These are phyloP conservation scores for Chytriomyces hyalinus DNA, from an alignment of 192 early-diverging fungal genomes.

Conservation along the genomic window DNA sequence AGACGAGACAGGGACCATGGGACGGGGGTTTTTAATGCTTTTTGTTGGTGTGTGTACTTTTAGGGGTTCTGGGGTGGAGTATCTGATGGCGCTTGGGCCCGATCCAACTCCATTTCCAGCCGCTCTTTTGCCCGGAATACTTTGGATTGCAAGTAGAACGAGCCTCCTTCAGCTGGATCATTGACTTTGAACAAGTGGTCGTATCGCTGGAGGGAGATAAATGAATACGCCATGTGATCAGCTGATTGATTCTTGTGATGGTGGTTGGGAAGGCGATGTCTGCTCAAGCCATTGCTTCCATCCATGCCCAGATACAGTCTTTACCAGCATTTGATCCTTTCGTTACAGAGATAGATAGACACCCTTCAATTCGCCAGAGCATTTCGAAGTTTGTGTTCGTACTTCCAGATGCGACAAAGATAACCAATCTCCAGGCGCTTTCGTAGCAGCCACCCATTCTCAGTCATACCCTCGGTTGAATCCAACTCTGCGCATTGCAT, in stretches of 20 bases:
- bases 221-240: neutral
- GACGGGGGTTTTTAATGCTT: too few relatives aligned
- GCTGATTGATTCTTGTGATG: too few relatives aligned
- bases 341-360: too few relatives aligned
- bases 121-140: conserved; percentile 92
- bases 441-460: neutral
- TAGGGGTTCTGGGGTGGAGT: neutral
- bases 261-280: too few relatives aligned
- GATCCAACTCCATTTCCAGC: conserved; percentile 84
- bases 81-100: conserved; percentile 14
- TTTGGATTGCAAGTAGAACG: conserved; percentile 94
- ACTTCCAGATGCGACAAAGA: too few relatives aligned
- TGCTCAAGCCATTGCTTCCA: too few relatives aligned
- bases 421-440: neutral
- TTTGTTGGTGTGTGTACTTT: neutral
- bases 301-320: too few relatives aligned
- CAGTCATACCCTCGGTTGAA: neutral
- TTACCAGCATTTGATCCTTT: too few relatives aligned
- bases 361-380: too few relatives aligned
- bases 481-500: neutral
- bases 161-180: conserved; percentile 83
- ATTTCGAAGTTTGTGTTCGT: too few relatives aligned
- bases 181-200: conserved; percentile 87
- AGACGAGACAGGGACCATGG: too few relatives aligned
- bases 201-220: conserved; percentile 65